Percentiles rank a stretch among this genome's conserved stretches.
Conservation (phyloP, 495 filamentous ascomycete genomes). For the Poronia punctata region DNA sequence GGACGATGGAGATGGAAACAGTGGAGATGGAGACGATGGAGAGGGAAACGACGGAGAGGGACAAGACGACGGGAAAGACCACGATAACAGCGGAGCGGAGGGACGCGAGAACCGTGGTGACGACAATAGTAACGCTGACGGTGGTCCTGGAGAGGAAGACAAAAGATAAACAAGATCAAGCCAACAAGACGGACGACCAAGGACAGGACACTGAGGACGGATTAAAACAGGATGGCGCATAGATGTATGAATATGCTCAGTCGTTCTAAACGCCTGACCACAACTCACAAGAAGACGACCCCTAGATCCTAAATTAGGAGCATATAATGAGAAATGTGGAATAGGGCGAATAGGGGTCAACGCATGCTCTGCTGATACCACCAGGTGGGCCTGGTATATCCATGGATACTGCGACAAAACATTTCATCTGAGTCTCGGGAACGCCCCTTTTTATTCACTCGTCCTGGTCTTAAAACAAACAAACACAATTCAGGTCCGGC, state of each 20-base stretch:
- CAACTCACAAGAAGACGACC: too few species aligned
- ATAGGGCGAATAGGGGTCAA: too few species aligned
- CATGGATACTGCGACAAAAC: not conserved
- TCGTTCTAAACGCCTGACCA: too few species aligned
- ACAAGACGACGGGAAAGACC: not conserved
- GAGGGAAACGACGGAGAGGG: too few species aligned
- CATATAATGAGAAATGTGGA: too few species aligned
- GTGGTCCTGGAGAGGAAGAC: not conserved
- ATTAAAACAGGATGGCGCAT: too few species aligned
- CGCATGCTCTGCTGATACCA: not conserved
- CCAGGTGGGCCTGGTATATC: not conserved
- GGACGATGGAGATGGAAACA: not conserved
- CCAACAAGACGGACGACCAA: not conserved
- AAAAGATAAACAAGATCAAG: not conserved
- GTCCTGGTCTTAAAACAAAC: conserved; percentile 4
- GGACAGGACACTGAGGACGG: not conserved
- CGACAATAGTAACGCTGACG: not conserved
- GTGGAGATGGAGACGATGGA: not conserved
- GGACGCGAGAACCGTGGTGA: not conserved
- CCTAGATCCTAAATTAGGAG: too few species aligned
- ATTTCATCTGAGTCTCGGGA: not conserved
- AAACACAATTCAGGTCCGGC: too few species aligned
- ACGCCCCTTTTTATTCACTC: conserved; percentile 6
- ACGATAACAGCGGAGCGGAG: not conserved
- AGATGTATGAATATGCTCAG: too few species aligned